phyloP scores from a whole-genome alignment of 2,329 filamentous ascomycete genomes.

The Alternaria novae-zelandiae region DNA sequence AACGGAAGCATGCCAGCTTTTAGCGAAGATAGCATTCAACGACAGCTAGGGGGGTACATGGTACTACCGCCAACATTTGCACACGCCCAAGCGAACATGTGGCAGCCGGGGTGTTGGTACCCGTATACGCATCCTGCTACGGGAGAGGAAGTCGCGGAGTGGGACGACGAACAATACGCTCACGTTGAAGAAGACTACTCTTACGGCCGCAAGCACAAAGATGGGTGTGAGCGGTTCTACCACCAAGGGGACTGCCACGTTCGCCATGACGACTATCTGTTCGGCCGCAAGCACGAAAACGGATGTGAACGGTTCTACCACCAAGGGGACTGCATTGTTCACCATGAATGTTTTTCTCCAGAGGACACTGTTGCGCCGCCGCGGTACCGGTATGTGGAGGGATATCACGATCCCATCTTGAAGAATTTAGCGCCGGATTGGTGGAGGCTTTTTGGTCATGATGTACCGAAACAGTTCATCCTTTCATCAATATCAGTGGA shows the following conservation, averaged over 20 bases:
- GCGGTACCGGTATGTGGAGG: neutral
- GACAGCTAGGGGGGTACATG: slow-evolving; percentile 2
- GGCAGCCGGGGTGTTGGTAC: neutral
- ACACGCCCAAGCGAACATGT: neutral
- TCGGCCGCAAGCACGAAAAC: too few relatives aligned
- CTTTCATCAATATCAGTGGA: neutral
- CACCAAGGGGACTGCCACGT: neutral
- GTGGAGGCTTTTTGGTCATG: neutral
- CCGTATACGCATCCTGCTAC: neutral
- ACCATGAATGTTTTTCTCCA: too few relatives aligned
- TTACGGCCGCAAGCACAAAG: neutral
- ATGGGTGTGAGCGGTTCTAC: neutral
- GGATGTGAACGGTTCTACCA: too few relatives aligned
- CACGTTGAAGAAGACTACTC: neutral
- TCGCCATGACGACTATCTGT: neutral
- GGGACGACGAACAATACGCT: neutral
- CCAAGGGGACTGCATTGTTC: too few relatives aligned
- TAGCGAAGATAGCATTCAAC: slow-evolving; percentile 13
- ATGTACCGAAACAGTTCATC: neutral
- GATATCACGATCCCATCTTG: neutral
- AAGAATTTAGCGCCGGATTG: neutral
- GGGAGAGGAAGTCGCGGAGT: neutral
- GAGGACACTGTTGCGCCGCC: neutral
- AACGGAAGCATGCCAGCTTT: neutral
- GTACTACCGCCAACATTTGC: neutral